phyloP scores from a whole-genome alignment of 169 alveolate species.

The Plasmodium cynomolgi region DNA sequence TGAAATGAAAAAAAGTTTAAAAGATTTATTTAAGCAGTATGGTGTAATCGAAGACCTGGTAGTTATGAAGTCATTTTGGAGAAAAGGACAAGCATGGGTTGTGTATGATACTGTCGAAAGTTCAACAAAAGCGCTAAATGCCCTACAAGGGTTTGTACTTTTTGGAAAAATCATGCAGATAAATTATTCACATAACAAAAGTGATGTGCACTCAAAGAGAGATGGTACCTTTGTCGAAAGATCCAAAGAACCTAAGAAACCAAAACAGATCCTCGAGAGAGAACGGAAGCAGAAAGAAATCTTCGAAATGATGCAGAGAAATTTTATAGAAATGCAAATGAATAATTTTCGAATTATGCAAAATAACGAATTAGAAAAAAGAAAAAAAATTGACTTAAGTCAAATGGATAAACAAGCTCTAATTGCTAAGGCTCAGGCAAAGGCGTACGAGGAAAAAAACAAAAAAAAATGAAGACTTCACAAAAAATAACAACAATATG shows the following conservation, averaged over 20 bases:
- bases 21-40: constrained; percentile 79
- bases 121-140: constrained; percentile 84
- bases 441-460: constrained; percentile 49
- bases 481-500: constrained; percentile 2
- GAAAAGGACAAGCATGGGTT: constrained; percentile 90
- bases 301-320: constrained; percentile 81
- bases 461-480: constrained; percentile 28
- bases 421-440: constrained; percentile 59
- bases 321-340: constrained; percentile 76
- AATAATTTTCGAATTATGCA: constrained; percentile 43
- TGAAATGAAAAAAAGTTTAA: constrained; percentile 78
- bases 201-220: constrained; percentile 84
- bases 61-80: constrained; percentile 88
- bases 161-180: constrained; percentile 87
- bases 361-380: constrained; percentile 22
- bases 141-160: constrained; percentile 82
- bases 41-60: constrained; percentile 84
- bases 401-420: constrained; percentile 67
- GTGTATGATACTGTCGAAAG: constrained; percentile 81
- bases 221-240: constrained; percentile 86
- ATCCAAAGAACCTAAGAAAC: constrained; percentile 87
- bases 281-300: constrained; percentile 79
- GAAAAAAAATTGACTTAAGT: constrained; percentile 41
- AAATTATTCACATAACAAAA: constrained; percentile 85
- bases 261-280: constrained; percentile 84